These are phyloP conservation scores for Sarocladium strictum DNA, from an alignment of 2,329 filamentous ascomycete genomes.

Conservation along the genomic window DNA sequence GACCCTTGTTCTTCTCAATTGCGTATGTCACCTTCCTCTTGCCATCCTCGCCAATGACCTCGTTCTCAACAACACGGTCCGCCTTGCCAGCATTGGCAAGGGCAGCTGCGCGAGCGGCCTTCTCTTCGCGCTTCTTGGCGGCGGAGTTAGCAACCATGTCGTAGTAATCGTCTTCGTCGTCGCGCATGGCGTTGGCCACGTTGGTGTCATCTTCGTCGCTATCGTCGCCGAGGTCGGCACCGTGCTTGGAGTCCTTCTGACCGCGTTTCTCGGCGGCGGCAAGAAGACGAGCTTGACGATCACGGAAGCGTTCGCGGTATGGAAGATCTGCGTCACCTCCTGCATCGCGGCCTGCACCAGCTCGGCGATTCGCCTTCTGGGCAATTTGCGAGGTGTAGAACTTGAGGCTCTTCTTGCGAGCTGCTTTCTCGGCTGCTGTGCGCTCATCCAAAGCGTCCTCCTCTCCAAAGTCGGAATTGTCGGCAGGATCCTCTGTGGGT, in stretches of 20 bases:
- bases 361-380: slow-evolving; percentile 85
- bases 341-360: slow-evolving; percentile 63
- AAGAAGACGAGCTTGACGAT: slow-evolving; percentile 80
- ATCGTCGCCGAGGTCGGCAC: slow-evolving; percentile 63
- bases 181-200: slow-evolving; percentile 43
- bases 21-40: slow-evolving; percentile 89
- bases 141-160: slow-evolving; percentile 71
- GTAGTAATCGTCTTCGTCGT: slow-evolving; percentile 75
- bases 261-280: slow-evolving; percentile 84
- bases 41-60: slow-evolving; percentile 71
- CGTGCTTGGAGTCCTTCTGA: slow-evolving; percentile 54
- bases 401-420: slow-evolving; percentile 83
- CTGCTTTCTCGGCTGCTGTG: slow-evolving; percentile 79
- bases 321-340: slow-evolving; percentile 81
- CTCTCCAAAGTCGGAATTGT: slow-evolving; percentile 89
- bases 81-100: slow-evolving; percentile 57
- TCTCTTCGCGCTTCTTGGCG: slow-evolving; percentile 69
- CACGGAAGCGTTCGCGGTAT: slow-evolving; percentile 79
- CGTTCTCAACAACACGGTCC: slow-evolving; percentile 57
- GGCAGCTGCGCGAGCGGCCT: slow-evolving; percentile 51
- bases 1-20: slow-evolving; percentile 96
- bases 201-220: slow-evolving; percentile 61
- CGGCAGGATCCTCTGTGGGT: slow-evolving; percentile 35
- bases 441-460: slow-evolving; percentile 72
- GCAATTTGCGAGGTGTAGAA: slow-evolving; percentile 98